phyloP scores from a whole-genome alignment of 176 grass and related monocot species.

The Raddia distichophylla region DNA sequence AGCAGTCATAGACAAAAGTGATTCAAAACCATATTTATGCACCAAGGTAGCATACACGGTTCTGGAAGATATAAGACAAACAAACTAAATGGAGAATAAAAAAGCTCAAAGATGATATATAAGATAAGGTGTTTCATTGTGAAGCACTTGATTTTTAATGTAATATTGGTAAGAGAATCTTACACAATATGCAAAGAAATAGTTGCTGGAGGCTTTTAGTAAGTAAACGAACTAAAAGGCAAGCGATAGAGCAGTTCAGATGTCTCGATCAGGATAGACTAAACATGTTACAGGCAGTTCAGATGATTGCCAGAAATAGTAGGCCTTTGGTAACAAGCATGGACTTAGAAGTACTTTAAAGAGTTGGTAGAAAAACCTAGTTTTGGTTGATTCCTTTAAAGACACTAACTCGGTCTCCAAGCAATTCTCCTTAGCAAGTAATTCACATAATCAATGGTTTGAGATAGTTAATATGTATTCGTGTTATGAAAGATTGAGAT shows the following conservation, averaged over 20 bases:
- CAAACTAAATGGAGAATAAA: background rate
- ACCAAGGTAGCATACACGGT: slow-evolving; percentile 6
- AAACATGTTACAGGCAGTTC: background rate
- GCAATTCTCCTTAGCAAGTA: background rate
- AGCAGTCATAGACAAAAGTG: slow-evolving; percentile 31
- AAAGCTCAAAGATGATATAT: slow-evolving; percentile 10
- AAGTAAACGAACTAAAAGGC: background rate
- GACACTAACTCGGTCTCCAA: background rate
- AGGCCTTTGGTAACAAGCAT: background rate
- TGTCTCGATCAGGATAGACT: slow-evolving; percentile 24
- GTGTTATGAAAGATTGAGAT: background rate
- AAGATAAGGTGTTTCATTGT: slow-evolving; percentile 15
- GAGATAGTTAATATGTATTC: background rate
- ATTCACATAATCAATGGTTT: slow-evolving; percentile 1
- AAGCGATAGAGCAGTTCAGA: slow-evolving; percentile 28
- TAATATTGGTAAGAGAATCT: slow-evolving; percentile 13
- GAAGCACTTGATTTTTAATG: background rate
- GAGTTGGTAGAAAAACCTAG: background rate
- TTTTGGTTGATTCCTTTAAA: background rate
- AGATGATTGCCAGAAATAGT: slow-evolving; percentile 26
- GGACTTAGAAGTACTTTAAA: background rate
- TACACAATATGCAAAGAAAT: background rate
- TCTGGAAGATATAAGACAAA: slow-evolving; percentile 15
- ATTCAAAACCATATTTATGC: slow-evolving; percentile 28
- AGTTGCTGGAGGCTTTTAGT: background rate